Conservation (phyloP, 352 stramenopile species). For the Globisporangium perplexum region DNA sequence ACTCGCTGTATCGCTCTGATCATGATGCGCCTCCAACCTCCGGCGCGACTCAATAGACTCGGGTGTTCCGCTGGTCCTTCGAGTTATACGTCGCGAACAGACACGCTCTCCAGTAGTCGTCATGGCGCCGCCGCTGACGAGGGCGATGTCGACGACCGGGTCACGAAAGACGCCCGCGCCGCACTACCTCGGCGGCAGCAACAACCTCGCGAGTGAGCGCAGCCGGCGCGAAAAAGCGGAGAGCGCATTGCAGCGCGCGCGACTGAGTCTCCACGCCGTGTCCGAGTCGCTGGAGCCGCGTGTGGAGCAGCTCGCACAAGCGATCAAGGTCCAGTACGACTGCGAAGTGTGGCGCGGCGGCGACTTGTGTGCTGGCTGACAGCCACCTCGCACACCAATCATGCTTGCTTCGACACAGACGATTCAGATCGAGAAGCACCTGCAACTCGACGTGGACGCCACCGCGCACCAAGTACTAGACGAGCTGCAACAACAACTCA, state of each 20-base stretch:
- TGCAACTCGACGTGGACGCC: constrained; percentile 53
- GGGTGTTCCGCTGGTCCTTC: too few species aligned
- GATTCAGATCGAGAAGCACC: constrained; percentile 51
- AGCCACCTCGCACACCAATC: not conserved
- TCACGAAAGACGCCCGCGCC: constrained; percentile 10
- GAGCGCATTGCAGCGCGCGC: constrained; percentile 26
- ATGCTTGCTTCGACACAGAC: constrained; percentile 14
- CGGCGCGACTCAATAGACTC: too few species aligned
- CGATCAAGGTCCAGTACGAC: constrained; percentile 33
- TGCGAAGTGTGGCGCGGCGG: not conserved
- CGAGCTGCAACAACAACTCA: constrained; percentile 42
- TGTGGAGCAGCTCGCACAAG: constrained; percentile 35
- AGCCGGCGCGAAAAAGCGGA: constrained; percentile 53
- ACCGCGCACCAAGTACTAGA: constrained; percentile 53
- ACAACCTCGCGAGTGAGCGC: constrained; percentile 55
- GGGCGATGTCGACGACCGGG: not conserved
- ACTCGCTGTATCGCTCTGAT: not conserved
- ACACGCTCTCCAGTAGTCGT: not conserved
- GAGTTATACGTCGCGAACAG: too few species aligned
- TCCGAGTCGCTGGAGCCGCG: constrained; percentile 39
- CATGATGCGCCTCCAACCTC: too few species aligned
- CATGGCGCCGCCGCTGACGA: not conserved
- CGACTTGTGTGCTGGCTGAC: not conserved
- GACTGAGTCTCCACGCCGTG: constrained; percentile 29
- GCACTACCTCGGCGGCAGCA: constrained; percentile 60